Conservation (phyloP, 768 basidiomycete species). For the Boletus speciosus region DNA sequence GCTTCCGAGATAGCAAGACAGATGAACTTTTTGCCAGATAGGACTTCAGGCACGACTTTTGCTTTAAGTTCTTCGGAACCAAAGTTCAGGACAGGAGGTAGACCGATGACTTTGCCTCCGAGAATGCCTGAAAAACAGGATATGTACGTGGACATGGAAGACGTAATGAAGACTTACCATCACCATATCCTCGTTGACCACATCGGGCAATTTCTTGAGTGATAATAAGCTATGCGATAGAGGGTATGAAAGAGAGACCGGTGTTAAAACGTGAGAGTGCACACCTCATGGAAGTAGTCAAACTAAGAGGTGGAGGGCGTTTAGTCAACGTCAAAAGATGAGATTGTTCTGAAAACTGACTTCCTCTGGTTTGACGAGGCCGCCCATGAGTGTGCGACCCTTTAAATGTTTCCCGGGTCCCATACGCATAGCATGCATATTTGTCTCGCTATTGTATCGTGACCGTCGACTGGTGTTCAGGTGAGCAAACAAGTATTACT, state of each 20-base stretch:
- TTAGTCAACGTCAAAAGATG: conserved; percentile 5
- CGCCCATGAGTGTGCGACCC: conserved; percentile 70
- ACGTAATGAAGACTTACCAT: conserved; percentile 38
- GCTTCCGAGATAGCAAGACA: conserved; percentile 75
- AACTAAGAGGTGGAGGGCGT: conserved; percentile 37
- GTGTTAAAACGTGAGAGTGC: conserved; percentile 31
- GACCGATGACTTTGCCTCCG: conserved; percentile 63
- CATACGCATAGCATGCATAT: conserved; percentile 86
- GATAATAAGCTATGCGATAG: conserved; percentile 46
- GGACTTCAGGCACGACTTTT: conserved; percentile 46
- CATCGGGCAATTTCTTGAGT: conserved; percentile 60
- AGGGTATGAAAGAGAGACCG: not conserved
- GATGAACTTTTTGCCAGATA: conserved; percentile 66
- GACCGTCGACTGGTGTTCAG: not conserved
- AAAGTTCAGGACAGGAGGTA: conserved; percentile 72
- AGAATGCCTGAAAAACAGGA: conserved; percentile 33
- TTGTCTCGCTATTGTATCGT: conserved; percentile 44
- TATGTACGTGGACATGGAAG: not conserved
- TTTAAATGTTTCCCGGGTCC: conserved; percentile 87
- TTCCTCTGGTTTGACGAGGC: conserved; percentile 72
- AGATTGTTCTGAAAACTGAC: conserved; percentile 31
- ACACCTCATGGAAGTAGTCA: conserved; percentile 68
- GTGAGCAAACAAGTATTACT: conserved; percentile 8
- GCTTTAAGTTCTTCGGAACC: conserved; percentile 50
- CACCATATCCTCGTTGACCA: conserved; percentile 61